A percentile compares a stretch with the other conserved stretches of the same genome.
phyloP scores from a whole-genome alignment of 2,329 filamentous ascomycete species.

The Fusarium ramigenum region DNA sequence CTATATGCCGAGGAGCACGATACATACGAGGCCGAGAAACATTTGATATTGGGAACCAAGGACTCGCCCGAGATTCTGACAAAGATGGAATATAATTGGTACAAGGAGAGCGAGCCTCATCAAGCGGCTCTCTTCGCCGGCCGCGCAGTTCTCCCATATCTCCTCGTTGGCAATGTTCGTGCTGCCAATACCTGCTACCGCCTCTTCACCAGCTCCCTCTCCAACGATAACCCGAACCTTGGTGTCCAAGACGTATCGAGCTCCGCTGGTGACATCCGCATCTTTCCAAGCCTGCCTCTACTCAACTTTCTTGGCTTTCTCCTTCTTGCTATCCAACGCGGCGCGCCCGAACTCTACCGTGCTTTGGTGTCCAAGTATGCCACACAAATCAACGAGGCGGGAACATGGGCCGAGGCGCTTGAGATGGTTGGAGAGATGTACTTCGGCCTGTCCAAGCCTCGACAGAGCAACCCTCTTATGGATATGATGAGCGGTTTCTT shows the following conservation, averaged over 20 bases:
- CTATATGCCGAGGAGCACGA: slow-evolving; percentile 94
- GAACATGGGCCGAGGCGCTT: slow-evolving; percentile 82
- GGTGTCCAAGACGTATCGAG: slow-evolving; percentile 83
- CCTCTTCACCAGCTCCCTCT: slow-evolving; percentile 60
- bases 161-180: slow-evolving; percentile 88
- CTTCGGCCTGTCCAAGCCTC: slow-evolving; percentile 88
- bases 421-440: slow-evolving; percentile 95
- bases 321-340: slow-evolving; percentile 83
- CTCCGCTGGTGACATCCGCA: slow-evolving; percentile 74
- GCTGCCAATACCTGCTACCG: slow-evolving; percentile 86
- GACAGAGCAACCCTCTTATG: slow-evolving; percentile 90
- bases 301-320: slow-evolving; percentile 93
- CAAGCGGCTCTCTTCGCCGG: slow-evolving; percentile 87
- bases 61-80: slow-evolving; percentile 85
- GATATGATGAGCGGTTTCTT: slow-evolving; percentile 99
- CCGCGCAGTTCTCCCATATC: slow-evolving; percentile 88
- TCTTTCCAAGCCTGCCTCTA: slow-evolving; percentile 92
- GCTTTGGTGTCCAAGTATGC: slow-evolving; percentile 86
- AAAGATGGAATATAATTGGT: slow-evolving; percentile 92
- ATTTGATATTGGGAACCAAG: slow-evolving; percentile 87
- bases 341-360: slow-evolving; percentile 79
- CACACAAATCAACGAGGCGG: slow-evolving; percentile 77
- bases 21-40: slow-evolving; percentile 90
- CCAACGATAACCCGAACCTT: slow-evolving; percentile 60
- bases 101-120: slow-evolving; percentile 86